Conservation (phyloP, 2,329 filamentous ascomycete species). For the Botryosphaeria dothidea region DNA sequence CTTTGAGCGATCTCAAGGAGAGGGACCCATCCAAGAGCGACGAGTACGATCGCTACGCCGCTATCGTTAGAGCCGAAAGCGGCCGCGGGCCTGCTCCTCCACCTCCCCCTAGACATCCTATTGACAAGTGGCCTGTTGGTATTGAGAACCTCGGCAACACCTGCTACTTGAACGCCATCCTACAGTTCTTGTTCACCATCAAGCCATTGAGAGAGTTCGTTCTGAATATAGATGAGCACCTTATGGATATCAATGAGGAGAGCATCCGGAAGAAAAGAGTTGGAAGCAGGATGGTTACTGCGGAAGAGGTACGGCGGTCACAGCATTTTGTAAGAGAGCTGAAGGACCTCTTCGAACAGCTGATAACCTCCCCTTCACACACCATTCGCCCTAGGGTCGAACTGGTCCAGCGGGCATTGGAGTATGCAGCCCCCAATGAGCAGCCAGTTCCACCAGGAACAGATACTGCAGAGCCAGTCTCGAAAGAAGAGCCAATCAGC, state of each 20-base stretch:
- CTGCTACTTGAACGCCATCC: constrained; percentile 93
- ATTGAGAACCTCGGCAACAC: constrained; percentile 95
- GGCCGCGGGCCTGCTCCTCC: constrained; percentile 13
- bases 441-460: not conserved
- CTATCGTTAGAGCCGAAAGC: constrained; percentile 5
- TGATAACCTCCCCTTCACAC: constrained; percentile 62
- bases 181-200: constrained; percentile 94
- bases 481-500: not conserved
- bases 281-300: constrained; percentile 68
- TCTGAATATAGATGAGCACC: constrained; percentile 70
- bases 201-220: constrained; percentile 79
- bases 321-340: constrained; percentile 79
- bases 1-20: constrained; percentile 23
- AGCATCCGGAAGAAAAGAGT: constrained; percentile 68
- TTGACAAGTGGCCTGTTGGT: constrained; percentile 71
- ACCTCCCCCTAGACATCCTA: constrained; percentile 27
- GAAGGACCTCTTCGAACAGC: constrained; percentile 66
- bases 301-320: constrained; percentile 59
- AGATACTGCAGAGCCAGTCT: not conserved
- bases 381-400: constrained; percentile 24
- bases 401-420: constrained; percentile 7
- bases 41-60: constrained; percentile 13
- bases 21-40: constrained; percentile 6
- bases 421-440: constrained; percentile 6
- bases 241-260: constrained; percentile 66